Evolutionary conservation across 2,329 filamentous ascomycete genomes (phyloP), one percentile per base, ranked within the genome.

Genomic region (Xenoacremonium recifei): DNA sequence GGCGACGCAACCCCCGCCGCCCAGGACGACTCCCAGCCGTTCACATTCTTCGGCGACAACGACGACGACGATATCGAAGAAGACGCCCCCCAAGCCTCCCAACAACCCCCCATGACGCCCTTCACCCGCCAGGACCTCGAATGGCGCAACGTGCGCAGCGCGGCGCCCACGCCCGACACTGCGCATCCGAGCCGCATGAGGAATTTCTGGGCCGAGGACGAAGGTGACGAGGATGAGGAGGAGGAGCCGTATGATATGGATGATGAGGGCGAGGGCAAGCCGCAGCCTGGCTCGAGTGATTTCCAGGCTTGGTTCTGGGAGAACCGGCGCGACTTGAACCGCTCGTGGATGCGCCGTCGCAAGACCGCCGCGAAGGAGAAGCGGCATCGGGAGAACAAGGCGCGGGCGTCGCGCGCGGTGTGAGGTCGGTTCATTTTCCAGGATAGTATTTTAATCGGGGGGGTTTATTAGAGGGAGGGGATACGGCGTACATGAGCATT

Each of bases 141-240:
- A 54, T 81, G 74, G 67, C 79, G 90, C 48, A 80, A 79, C 37
- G 61, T 87, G n/a, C 79, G 93, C 42, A 96, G 90, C 61, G 90
- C 90, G 5, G 93, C 93, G 3, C 93, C 93, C 0, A 99, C 93
- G 0, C 93, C 93, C 0, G 93, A 99, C 60, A 97, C 93, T 0
- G 89, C 89, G 2, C 82, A 90, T 45, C 82, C 87, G 2, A 82
- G 74, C 30, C 79, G 81, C 20, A 76, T 72, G 42, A 84, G 85
- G 58, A 71, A 74, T 49, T 72, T 84, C 19, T 82, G 78, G 74
- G 75, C 7, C 66, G 72, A 10, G 66, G 61, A 63, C 2, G 60
- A 62, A 3, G 62, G 64, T 1, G 62, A 62, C 12, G 69, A 73
- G 4, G 68, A 72, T 1, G 69, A 73, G 2, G 71, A 75, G 0